Evolutionary conservation across 108 stramenopile species (phyloP).

Genomic region (Fistulifera solaris): DNA sequence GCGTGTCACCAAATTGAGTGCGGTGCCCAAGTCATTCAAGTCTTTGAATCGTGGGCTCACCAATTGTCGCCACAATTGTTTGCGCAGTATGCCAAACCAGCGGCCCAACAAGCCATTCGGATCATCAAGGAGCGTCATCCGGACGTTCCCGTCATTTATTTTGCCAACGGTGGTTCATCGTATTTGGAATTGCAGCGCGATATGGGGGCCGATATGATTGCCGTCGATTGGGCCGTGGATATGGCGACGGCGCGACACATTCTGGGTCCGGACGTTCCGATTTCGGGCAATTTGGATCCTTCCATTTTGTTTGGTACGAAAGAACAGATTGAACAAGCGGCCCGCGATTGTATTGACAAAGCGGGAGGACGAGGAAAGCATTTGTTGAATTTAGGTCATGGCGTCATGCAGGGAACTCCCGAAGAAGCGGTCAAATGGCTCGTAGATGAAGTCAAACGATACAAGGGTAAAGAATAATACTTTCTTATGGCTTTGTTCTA

Average conservation of each 20-base stretch:
- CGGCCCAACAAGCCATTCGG: conserved; percentile 74
- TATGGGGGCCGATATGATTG: conserved; percentile 87
- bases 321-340: conserved; percentile 81
- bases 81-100: conserved; percentile 83
- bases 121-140: conserved; percentile 87
- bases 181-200: conserved; percentile 87
- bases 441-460: conserved; percentile 88
- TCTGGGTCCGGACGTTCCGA: conserved; percentile 72
- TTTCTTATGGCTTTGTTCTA: too few species aligned
- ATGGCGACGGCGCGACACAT: conserved; percentile 78
- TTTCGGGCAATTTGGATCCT: conserved; percentile 93
- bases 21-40: conserved; percentile 96
- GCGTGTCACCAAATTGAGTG: conserved; percentile 93
- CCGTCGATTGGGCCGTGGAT: conserved; percentile 84
- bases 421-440: conserved; percentile 90
- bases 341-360: conserved; percentile 84
- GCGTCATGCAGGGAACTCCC: conserved; percentile 93
- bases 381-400: conserved; percentile 96
- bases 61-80: conserved; percentile 82
- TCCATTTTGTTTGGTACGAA: conserved; percentile 87
- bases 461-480: conserved; percentile 21
- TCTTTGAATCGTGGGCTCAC: conserved; percentile 98
- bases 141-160: conserved; percentile 93
- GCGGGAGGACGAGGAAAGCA: conserved; percentile 91
- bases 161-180: conserved; percentile 92